phyloP scores from a whole-genome alignment of 2,329 filamentous ascomycete species.

The Coniochaeta sp. region DNA sequence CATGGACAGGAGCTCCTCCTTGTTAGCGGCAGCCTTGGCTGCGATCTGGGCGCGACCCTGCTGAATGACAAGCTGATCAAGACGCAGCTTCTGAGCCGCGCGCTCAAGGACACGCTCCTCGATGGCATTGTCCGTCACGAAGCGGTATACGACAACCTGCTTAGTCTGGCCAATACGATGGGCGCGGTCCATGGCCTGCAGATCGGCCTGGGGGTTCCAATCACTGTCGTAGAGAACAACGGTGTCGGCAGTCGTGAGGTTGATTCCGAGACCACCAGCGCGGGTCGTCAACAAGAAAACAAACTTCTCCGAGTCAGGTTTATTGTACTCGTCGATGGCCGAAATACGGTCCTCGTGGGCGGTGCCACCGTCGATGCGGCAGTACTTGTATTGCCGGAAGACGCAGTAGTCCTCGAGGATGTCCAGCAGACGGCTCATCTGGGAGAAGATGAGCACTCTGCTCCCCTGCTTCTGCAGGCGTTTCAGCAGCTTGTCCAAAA shows the following conservation, averaged over 20 bases:
- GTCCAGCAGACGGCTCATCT: conserved; percentile 96
- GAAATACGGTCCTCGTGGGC: conserved; percentile 96
- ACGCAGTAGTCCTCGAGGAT: conserved; percentile 98
- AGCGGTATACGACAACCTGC: conserved; percentile 92
- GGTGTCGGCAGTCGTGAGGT: conserved; percentile 89
- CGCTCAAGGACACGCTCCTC: conserved; percentile 97
- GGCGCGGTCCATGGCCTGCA: conserved; percentile 97
- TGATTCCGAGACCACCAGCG: conserved; percentile 94
- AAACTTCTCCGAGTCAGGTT: conserved; percentile 90
- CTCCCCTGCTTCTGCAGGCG: conserved; percentile 82
- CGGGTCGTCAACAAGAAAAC: conserved; percentile 92
- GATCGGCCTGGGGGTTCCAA: conserved; percentile 97
- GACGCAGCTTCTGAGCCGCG: conserved; percentile 89
- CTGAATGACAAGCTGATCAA: conserved; percentile 96
- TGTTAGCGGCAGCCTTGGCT: conserved; percentile 84
- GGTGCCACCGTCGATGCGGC: conserved; percentile 92
- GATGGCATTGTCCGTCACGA: conserved; percentile 96
- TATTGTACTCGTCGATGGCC: conserved; percentile 98
- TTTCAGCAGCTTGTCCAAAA: conserved; percentile 84
- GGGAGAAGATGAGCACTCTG: conserved; percentile 96
- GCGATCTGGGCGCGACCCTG: conserved; percentile 90
- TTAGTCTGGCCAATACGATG: conserved; percentile 99
- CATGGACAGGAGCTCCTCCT: conserved; percentile 94
- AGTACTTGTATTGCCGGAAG: conserved; percentile 91
- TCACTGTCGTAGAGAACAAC: conserved; percentile 96